These are phyloP conservation scores for Malania oleifera DNA, from an alignment of 164 flowering plant species.

Conservation along the genomic window DNA sequence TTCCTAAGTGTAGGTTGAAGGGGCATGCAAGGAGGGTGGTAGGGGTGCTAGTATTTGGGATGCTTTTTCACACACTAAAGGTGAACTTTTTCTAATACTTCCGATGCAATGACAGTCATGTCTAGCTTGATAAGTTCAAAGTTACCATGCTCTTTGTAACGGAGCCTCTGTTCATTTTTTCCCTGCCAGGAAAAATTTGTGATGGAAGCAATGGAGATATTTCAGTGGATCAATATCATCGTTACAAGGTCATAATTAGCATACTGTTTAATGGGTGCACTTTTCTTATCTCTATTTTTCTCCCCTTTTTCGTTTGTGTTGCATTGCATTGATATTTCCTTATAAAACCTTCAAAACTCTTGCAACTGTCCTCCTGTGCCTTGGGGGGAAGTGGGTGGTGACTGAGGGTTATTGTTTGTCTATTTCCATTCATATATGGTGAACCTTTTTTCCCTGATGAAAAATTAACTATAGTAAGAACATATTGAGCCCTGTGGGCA, in stretches of 20 bases:
- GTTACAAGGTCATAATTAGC: conserved; percentile 76
- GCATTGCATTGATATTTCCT: too few relatives aligned
- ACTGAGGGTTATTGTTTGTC: too few relatives aligned
- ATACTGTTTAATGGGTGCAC: too few relatives aligned
- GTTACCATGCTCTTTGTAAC: conserved; percentile 1
- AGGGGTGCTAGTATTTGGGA: conserved; percentile 89
- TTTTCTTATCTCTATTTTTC: too few relatives aligned
- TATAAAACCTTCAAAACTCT: too few relatives aligned
- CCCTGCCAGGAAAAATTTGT: conserved; percentile 48
- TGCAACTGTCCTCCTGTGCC: too few relatives aligned
- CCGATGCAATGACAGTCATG: not conserved
- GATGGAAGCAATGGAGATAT: conserved; percentile 85
- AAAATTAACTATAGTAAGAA: too few relatives aligned
- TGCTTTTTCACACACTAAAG: conserved; percentile 52
- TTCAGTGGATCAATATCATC: conserved; percentile 84
- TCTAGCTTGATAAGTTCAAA: not conserved
- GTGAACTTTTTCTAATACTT: conserved; percentile 15
- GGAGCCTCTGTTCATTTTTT: not conserved
- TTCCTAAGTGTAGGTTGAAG: conserved; percentile 60
- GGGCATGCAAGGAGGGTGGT: conserved; percentile 66
- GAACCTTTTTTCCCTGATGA: too few relatives aligned
- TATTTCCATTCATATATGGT: too few relatives aligned
- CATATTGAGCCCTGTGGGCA: too few relatives aligned
- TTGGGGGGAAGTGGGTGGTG: too few relatives aligned
- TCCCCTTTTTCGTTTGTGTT: too few relatives aligned